Conservation (phyloP, 2,329 filamentous ascomycete genomes). For the Trichoderma hamatum region DNA sequence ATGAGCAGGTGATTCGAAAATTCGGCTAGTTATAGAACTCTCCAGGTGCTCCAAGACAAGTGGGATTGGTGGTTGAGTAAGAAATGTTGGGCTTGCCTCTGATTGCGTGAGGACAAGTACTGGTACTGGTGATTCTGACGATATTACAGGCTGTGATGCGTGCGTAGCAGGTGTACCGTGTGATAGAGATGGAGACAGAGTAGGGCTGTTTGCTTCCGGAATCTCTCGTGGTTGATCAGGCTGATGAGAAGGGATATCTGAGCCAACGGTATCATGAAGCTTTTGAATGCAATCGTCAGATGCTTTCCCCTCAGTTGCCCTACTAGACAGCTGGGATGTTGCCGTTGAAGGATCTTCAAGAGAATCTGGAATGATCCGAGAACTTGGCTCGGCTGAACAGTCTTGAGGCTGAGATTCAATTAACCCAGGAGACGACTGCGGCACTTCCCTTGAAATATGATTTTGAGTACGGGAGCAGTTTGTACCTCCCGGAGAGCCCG, state of each 20-base stretch:
- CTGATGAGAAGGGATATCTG: constrained; percentile 38
- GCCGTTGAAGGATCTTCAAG: constrained; percentile 16
- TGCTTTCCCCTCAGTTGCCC: constrained; percentile 4
- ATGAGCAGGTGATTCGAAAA: constrained; percentile 13
- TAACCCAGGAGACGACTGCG: neutral
- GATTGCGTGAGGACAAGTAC: constrained; percentile 7
- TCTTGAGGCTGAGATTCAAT: neutral
- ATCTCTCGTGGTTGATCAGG: constrained; percentile 23
- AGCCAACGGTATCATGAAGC: constrained; percentile 24
- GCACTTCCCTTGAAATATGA: neutral
- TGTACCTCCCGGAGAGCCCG: constrained; percentile 49
- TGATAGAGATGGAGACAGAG: constrained; percentile 2
- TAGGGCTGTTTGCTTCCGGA: neutral
- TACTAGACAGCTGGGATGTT: constrained; percentile 20
- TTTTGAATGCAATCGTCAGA: constrained; percentile 28
- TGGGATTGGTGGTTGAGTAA: constrained; percentile 22
- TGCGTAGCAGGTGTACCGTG: neutral
- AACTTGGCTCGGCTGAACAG: neutral
- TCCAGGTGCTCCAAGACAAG: neutral
- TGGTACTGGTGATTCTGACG: neutral
- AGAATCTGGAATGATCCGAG: constrained; percentile 30
- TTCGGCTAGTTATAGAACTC: constrained; percentile 20
- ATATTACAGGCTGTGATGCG: neutral
- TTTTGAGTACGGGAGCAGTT: constrained; percentile 32
- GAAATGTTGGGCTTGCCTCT: constrained; percentile 11